Evolutionary conservation across 75 land plant genomes (phyloP).

Genomic region (Pseudotsuga menziesii): DNA sequence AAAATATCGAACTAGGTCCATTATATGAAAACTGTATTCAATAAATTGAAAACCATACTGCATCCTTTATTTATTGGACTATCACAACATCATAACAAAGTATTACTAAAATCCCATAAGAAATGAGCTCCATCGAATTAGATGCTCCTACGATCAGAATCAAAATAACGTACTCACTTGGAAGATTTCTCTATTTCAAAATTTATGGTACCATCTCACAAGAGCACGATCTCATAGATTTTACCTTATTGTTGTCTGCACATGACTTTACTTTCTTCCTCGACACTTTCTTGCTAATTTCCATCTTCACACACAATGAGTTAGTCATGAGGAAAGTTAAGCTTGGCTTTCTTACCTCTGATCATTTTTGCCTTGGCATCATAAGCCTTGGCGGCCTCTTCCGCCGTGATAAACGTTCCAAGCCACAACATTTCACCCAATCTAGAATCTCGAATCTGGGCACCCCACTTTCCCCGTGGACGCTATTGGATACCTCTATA

Average conservation of each 20-base stretch:
- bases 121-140: too few species aligned
- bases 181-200: too few species aligned
- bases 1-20: too few species aligned
- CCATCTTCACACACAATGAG: not conserved
- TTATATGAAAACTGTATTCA: too few species aligned
- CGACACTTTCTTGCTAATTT: not conserved
- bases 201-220: too few species aligned
- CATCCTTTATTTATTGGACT: too few species aligned
- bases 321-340: not conserved
- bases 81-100: too few species aligned
- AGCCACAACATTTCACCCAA: not conserved
- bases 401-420: not conserved
- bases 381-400: not conserved
- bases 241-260: not conserved
- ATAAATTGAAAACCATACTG: too few species aligned
- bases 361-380: not conserved
- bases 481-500: not conserved
- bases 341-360: slow-evolving; percentile 8
- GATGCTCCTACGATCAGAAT: too few species aligned
- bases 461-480: not conserved
- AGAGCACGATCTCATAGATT: too few species aligned
- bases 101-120: too few species aligned
- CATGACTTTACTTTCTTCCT: not conserved
- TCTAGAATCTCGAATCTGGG: not conserved
- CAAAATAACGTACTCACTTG: too few species aligned